phyloP scores from a whole-genome alignment of 345 rosid species.

The Viola odorata region DNA sequence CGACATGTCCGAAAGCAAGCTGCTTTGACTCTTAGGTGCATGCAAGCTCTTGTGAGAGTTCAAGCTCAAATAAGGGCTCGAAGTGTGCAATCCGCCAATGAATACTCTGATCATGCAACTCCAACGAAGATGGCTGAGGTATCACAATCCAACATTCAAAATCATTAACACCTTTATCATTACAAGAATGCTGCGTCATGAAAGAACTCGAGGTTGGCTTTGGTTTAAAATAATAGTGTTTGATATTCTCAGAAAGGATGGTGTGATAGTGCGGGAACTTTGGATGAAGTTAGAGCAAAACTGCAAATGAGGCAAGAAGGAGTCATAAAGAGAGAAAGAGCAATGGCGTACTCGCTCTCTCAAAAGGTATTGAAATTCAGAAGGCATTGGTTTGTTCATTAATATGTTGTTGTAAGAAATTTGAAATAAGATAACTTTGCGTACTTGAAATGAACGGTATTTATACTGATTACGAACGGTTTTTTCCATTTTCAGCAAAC shows the following conservation, averaged over 20 bases:
- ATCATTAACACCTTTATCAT: not conserved
- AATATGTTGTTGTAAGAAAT: no score
- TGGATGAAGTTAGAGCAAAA: conserved; percentile 58
- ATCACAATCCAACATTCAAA: not conserved
- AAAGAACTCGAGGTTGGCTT: not conserved
- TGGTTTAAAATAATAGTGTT: not conserved
- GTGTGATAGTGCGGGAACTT: conserved; percentile 62
- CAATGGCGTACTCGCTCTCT: conserved; percentile 58
- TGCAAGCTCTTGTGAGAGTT: conserved; percentile 94
- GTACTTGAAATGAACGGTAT: no score
- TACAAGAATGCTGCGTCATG: no score
- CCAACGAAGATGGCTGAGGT: conserved; percentile 76
- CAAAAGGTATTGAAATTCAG: conserved; percentile 51
- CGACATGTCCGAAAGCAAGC: conserved; percentile 86
- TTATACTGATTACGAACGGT: no score
- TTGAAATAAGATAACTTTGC: no score
- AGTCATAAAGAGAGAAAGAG: conserved; percentile 87
- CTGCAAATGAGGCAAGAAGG: conserved; percentile 73
- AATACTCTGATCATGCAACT: conserved; percentile 22
- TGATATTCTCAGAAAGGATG: conserved; percentile 52
- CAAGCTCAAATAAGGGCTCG: conserved; percentile 75
- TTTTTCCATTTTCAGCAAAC: conserved; percentile 35
- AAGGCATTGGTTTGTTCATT: not conserved
- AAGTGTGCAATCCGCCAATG: conserved; percentile 30
- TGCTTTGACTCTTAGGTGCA: conserved; percentile 80